Percentiles rank a stretch among this genome's conserved stretches.
Conservation (phyloP, 306 rosid genomes). For the Prunus salicina region DNA sequence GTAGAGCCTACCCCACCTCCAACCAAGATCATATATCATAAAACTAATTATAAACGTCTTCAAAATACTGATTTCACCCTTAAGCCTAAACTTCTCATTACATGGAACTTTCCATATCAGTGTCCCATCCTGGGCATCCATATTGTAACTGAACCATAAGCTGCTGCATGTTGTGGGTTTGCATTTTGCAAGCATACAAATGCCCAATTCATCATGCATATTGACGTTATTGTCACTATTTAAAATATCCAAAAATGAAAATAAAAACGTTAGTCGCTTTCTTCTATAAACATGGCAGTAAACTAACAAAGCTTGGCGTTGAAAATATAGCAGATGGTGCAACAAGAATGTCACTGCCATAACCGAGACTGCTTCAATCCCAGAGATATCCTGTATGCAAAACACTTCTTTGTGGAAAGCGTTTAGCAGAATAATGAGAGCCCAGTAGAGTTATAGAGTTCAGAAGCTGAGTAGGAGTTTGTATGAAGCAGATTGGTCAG, state of each 20-base stretch:
- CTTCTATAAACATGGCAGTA: background rate
- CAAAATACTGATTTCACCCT: slow-evolving; percentile 1
- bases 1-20: background rate
- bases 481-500: background rate
- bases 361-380: background rate
- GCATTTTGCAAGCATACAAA: background rate
- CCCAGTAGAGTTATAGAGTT: background rate
- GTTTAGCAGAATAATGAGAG: background rate
- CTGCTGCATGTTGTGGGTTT: slow-evolving; percentile 1
- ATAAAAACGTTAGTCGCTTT: background rate
- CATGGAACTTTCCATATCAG: background rate
- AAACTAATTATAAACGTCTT: background rate
- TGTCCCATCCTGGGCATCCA: background rate
- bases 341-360: background rate
- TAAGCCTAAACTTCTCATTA: background rate
- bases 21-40: background rate
- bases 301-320: background rate
- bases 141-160: background rate
- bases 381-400: background rate
- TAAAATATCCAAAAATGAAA: background rate
- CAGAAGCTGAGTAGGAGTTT: background rate
- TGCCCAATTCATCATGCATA: slow-evolving; percentile 10
- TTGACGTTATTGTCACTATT: background rate
- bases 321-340: background rate
- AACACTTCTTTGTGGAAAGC: background rate